Conservation (phyloP, 345 rosid species). For the Bretschneidera sinensis region DNA sequence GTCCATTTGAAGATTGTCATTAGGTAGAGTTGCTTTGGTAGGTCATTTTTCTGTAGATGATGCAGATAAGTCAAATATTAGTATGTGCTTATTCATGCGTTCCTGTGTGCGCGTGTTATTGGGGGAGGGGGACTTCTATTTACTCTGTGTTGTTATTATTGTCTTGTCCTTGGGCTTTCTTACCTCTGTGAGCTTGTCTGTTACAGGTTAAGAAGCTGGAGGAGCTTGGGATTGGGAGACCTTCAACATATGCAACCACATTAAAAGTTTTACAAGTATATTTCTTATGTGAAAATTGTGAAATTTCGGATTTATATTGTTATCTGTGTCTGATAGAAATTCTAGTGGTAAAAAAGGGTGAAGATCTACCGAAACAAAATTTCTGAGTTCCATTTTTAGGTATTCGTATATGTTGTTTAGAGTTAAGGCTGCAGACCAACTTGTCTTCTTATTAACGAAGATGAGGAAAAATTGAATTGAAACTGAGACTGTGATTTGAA, state of each 20-base stretch:
- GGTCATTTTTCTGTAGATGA: too few relatives aligned
- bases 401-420: background rate
- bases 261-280: constrained; percentile 81
- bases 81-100: too few relatives aligned
- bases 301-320: constrained; percentile 3
- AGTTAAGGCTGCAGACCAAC: background rate
- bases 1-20: too few relatives aligned
- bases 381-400: background rate
- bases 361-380: too few relatives aligned
- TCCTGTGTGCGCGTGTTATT: too few relatives aligned
- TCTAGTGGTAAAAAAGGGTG: background rate
- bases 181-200: constrained; percentile 13
- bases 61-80: too few relatives aligned
- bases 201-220: constrained; percentile 88
- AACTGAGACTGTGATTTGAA: background rate
- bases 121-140: too few relatives aligned
- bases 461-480: background rate
- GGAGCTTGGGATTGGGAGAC: constrained; percentile 99
- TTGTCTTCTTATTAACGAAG: background rate
- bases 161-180: too few relatives aligned
- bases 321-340: constrained; percentile 8
- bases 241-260: constrained; percentile 92
- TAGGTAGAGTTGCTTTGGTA: too few relatives aligned
- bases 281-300: constrained; percentile 8
- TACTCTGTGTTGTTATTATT: too few relatives aligned